Base-by-base conservation (phyloP, 2,329 filamentous ascomycete genomes). In the Neurospora crassa region DNA sequence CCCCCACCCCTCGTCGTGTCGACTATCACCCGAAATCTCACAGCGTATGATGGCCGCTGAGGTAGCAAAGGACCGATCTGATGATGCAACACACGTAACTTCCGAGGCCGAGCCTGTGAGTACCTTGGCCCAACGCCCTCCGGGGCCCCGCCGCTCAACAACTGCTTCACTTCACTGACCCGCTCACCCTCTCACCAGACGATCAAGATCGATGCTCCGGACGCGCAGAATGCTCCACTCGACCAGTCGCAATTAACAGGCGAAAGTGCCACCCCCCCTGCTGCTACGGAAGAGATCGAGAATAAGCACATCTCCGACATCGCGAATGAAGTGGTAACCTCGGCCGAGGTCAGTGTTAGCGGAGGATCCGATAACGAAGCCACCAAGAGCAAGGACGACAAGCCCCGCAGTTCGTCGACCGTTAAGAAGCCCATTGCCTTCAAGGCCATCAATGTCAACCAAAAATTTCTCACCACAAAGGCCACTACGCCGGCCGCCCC, bases 371-470 rank as follows among this genome's bases (percentile, higher is more conserved):
- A 94, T 81, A 93, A 89, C 53, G 92, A 94, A 79, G 87, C 89
- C 75, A 90, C 89, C 73, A 88, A 88, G 80, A 79, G 84, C 71
- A 87, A 87, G 78, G 87, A 84, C 72, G 85, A 87, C 71, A 88
- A 86, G 76, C 84, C 85, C 68, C 88, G 92, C 78, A 82, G 82
- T 73, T 84, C 84, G 74, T 86, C 90, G 73, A 78, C 89, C 3
- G 84, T 89, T 74, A 94, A 92, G 85, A 95, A 93, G 80, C 89
- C 90, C 24, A 83, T 90, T 20, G 90, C 89, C 14, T 96, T 96
- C 85, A 96, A 96, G 81, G 88, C 92, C 20, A 91, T 96, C 68
- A 94, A 92, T 5, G 91, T 95, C 75, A 95, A 94, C 75, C 94
- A 92, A 81, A 93, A 89, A 63, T 96, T 95, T 78, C 85, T 96